A percentile compares a stretch with the other conserved stretches of the same genome.
Evolutionary conservation across 2,329 filamentous ascomycete genomes (phyloP).

Genomic region (Cercospora berteroae): DNA sequence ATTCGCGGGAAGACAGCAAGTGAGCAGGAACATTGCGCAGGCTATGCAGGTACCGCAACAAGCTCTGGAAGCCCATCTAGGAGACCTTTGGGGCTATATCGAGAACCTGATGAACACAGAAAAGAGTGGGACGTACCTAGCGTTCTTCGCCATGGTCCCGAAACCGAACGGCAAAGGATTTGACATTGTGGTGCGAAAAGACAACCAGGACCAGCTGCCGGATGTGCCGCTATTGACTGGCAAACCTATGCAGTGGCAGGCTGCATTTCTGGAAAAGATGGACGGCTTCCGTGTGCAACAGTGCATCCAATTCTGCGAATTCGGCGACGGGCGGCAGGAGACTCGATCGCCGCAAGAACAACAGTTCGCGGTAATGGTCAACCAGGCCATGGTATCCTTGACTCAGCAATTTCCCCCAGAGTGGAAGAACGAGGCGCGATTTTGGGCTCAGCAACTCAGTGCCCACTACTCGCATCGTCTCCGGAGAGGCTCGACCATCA

Average conservation of each 20-base stretch:
- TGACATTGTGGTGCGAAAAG: conserved; percentile 46
- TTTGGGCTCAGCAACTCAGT: conserved; percentile 43
- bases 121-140: conserved; percentile 43
- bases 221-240: conserved; percentile 42
- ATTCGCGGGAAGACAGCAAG: conserved; percentile 69
- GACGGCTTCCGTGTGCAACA: conserved; percentile 29
- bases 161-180: conserved; percentile 39
- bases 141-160: conserved; percentile 38
- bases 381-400: conserved; percentile 34
- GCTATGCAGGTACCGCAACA: conserved; percentile 70
- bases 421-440: conserved; percentile 45
- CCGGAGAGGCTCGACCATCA: conserved; percentile 31
- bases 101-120: conserved; percentile 41
- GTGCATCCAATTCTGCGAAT: conserved; percentile 27
- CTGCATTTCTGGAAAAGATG: conserved; percentile 37
- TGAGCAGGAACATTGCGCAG: conserved; percentile 65
- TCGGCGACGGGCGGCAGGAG: conserved; percentile 16
- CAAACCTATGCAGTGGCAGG: conserved; percentile 36
- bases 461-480: conserved; percentile 34
- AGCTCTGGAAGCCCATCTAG: conserved; percentile 61
- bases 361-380: conserved; percentile 40
- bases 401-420: conserved; percentile 39
- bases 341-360: conserved; percentile 27
- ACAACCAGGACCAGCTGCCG: conserved; percentile 44
- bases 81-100: conserved; percentile 62